Conservation (phyloP, 148 eudicot genomes). For the Rheum nobile region DNA sequence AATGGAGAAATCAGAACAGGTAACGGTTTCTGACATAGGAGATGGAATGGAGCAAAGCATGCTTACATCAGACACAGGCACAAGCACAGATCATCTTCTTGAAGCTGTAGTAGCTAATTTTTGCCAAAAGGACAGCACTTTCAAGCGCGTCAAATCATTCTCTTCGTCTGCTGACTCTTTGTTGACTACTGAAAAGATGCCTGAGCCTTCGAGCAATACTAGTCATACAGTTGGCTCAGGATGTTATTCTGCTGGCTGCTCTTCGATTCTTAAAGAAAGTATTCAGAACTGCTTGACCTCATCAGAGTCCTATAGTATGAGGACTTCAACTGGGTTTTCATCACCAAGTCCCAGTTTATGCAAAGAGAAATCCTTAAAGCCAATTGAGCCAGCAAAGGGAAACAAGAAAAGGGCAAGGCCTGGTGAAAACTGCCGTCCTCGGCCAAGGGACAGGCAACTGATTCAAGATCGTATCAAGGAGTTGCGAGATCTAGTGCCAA, state of each 20-base stretch:
- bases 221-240: slow-evolving; percentile 35
- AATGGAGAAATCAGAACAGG: slow-evolving; percentile 19
- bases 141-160: slow-evolving; percentile 23
- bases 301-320: slow-evolving; percentile 39
- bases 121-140: slow-evolving; percentile 22
- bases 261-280: slow-evolving; percentile 33
- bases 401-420: slow-evolving; percentile 68
- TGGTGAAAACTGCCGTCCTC: slow-evolving; percentile 67
- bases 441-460: slow-evolving; percentile 92
- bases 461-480: slow-evolving; percentile 93
- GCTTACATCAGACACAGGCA: slow-evolving; percentile 37
- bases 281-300: slow-evolving; percentile 35
- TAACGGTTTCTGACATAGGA: slow-evolving; percentile 29
- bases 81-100: slow-evolving; percentile 64
- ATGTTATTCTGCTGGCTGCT: slow-evolving; percentile 40
- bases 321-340: slow-evolving; percentile 31
- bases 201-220: slow-evolving; percentile 30
- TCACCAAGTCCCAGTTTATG: slow-evolving; percentile 36
- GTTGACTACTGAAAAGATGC: slow-evolving; percentile 46
- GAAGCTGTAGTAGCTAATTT: slow-evolving; percentile 78
- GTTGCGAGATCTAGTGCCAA: slow-evolving; percentile 75
- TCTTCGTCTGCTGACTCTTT: slow-evolving; percentile 32
- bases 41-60: slow-evolving; percentile 33
- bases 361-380: slow-evolving; percentile 35
- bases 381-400: slow-evolving; percentile 23